A percentile compares a stretch with the other conserved stretches of the same genome.
Conservation (phyloP, 306 rosid genomes). For the Arachis stenosperma region DNA sequence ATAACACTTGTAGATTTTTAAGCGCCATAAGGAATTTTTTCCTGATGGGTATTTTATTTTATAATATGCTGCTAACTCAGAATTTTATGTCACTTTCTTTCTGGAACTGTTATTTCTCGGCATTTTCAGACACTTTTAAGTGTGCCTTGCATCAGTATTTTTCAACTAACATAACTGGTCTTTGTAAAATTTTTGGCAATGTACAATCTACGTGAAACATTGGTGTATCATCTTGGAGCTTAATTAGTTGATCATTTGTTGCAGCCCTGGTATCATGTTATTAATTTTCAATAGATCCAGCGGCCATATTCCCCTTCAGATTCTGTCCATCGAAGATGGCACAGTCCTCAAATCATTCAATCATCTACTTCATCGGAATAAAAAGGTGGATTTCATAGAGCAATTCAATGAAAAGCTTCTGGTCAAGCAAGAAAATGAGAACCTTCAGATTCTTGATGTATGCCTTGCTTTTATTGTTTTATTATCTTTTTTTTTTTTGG, state of each 20-base stretch:
- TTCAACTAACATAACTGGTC: neutral
- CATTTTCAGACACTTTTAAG: conserved; percentile 14
- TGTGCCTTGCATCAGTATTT: conserved; percentile 2
- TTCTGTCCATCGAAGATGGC: conserved; percentile 92
- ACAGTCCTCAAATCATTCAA: conserved; percentile 89
- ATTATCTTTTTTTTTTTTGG: too few species aligned
- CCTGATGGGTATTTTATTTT: conserved; percentile 21
- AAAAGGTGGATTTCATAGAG: conserved; percentile 95
- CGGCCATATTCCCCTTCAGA: conserved; percentile 88
- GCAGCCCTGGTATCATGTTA: conserved; percentile 92
- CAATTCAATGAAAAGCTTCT: conserved; percentile 97
- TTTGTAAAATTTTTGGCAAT: conserved; percentile 23
- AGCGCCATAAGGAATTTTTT: neutral
- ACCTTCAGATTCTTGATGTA: conserved; percentile 94
- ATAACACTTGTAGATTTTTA: neutral
- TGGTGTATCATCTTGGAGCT: conserved; percentile 19
- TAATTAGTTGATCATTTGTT: conserved; percentile 28
- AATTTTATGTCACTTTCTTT: conserved; percentile 18
- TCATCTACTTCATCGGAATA: conserved; percentile 87
- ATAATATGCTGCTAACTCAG: conserved; percentile 5
- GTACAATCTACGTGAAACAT: neutral
- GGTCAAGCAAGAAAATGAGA: conserved; percentile 95
- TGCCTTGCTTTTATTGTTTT: conserved; percentile 34
- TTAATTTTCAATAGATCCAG: conserved; percentile 71
- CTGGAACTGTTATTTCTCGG: neutral